Evolutionary conservation across 495 filamentous ascomycete species (phyloP), one percentile per base, ranked within the genome.

Genomic region (Pseudevernia furfuracea): DNA sequence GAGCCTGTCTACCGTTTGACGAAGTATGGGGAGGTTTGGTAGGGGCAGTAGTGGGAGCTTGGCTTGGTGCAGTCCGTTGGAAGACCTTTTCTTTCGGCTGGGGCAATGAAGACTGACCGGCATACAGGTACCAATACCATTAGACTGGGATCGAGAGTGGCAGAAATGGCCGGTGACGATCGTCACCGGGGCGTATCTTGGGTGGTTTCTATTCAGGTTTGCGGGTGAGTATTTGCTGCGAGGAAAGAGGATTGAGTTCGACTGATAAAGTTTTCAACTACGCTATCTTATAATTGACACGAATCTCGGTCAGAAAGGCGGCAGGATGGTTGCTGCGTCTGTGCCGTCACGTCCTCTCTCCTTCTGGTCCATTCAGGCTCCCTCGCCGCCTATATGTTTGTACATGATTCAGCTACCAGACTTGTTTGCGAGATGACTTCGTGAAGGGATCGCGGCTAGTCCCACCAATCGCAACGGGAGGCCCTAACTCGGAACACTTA

Each of bases 101-200:
- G 14, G n/a, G 12, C 36, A 53, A 37, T n/a, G 34, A 25, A 60
- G 37, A 21, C 56, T 59, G 4, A 64, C n/a, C 76, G 9, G 67
- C 71, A 6, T 69, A 34, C 89, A 39, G 83, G 86, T 97, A 41
- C 95, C 95, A 1, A 97, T 98, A 72, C 95, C 94, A 25, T 77
- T 98, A 66, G 94, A 97, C 73, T 97, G 92, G 86, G 87, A 90
- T 71, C 86, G 94, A 28, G 92, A 96, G 67, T 98, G 94, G 94
- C 94, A 98, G 81, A 90, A 88, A 73, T 98, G 91, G 87, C 94
- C 94, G 4, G 89, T 97, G 39, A 97, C 94, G 1, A 89, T 98
- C 61, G 71, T 92, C 3, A 80, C 80, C 1, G 89, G 89, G 12
- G 85, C 84, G 15, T 91, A 90, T 75, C 69, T 84, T 25, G 89